Evolutionary conservation across 768 basidiomycete genomes (phyloP).

Genomic region (Trametes cinnabarina): DNA sequence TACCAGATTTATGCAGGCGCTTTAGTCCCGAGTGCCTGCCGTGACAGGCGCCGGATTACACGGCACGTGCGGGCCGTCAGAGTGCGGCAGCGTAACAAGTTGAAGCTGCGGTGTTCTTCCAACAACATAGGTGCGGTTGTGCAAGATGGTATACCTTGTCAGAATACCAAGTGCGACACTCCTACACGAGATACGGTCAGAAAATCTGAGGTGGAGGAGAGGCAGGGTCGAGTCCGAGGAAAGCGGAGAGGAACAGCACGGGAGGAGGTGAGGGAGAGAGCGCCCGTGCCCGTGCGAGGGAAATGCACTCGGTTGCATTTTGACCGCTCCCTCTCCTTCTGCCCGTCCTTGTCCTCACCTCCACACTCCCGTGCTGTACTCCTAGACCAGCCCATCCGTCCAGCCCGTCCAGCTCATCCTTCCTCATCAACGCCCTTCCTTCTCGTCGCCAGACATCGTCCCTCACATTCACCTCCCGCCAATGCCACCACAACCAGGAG

Average conservation of each 20-base stretch:
- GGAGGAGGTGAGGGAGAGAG: neutral
- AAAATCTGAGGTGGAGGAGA: neutral
- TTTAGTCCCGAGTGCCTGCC: no score
- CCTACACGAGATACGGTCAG: no score
- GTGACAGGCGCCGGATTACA: neutral
- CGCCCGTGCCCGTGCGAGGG: conserved; percentile 7
- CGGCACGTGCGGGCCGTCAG: neutral
- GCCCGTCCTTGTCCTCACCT: neutral
- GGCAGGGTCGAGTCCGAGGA: neutral
- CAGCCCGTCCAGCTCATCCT: neutral
- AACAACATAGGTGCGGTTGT: no score
- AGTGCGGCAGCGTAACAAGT: no score
- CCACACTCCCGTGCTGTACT: neutral
- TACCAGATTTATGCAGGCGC: no score
- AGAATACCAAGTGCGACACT: no score
- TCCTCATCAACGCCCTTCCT: neutral
- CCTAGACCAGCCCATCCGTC: neutral
- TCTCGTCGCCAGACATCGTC: neutral
- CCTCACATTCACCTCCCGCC: neutral
- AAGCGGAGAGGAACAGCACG: neutral
- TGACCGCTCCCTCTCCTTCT: neutral
- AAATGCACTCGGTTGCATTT: conserved; percentile 8
- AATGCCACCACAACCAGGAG: conserved; percentile 71
- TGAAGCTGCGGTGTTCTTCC: no score
- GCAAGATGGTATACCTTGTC: no score